These are phyloP conservation scores for Rhipidocladum racemiflorum DNA, from an alignment of 176 grass and related monocot genomes.

Conservation along the genomic window DNA sequence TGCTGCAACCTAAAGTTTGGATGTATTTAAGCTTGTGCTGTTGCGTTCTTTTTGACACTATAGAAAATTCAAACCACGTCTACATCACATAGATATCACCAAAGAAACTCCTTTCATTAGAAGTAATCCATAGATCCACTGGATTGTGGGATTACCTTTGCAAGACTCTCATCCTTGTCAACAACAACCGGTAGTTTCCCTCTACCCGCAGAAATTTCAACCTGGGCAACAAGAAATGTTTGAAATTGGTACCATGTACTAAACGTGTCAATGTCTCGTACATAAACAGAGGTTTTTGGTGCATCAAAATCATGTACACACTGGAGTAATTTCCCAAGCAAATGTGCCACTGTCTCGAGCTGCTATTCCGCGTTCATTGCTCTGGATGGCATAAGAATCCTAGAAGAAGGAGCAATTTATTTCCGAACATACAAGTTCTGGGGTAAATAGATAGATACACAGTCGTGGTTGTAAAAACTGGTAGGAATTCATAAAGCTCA, in stretches of 20 bases:
- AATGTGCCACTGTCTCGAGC: conserved; percentile 67
- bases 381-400: conserved; percentile 84
- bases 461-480: not conserved
- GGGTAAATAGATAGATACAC: not conserved
- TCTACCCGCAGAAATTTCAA: conserved; percentile 81
- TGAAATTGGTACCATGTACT: conserved; percentile 2
- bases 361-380: conserved; percentile 73
- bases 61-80: not conserved
- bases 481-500: not conserved
- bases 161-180: conserved; percentile 88
- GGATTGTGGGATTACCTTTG: conserved; percentile 55
- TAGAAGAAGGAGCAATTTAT: conserved; percentile 24
- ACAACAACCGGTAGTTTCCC: conserved; percentile 64
- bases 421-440: not conserved
- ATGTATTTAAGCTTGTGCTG: not conserved
- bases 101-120: not conserved
- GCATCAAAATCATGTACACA: conserved; percentile 24
- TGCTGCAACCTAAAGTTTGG: not conserved
- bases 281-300: not conserved
- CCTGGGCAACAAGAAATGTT: conserved; percentile 40
- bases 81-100: not conserved
- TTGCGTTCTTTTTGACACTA: not conserved
- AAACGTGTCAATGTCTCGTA: not conserved
- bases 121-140: not conserved
- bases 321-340: conserved; percentile 85